Evolutionary conservation across 2,329 filamentous ascomycete species (phyloP).

Genomic region (Ophiostoma sp.): DNA sequence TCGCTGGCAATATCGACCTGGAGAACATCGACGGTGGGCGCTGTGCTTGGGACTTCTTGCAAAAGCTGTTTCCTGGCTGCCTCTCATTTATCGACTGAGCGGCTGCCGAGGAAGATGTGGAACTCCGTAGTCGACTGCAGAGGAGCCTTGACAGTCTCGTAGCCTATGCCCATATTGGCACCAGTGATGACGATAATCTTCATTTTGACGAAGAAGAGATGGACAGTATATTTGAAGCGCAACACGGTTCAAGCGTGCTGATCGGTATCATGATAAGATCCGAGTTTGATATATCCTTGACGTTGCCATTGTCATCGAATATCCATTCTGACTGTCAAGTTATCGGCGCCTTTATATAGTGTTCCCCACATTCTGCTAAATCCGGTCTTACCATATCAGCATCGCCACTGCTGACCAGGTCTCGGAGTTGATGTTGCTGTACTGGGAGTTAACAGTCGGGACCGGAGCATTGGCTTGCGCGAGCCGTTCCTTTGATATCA

Average conservation of each 20-base stretch:
- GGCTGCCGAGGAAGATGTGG: neutral
- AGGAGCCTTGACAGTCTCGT: neutral
- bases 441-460: neutral
- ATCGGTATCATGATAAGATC: too few relatives aligned
- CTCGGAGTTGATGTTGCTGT: neutral
- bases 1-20: too few relatives aligned
- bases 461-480: neutral
- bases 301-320: neutral
- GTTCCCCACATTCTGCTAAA: neutral
- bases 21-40: too few relatives aligned
- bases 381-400: neutral
- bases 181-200: neutral
- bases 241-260: too few relatives aligned
- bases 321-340: neutral
- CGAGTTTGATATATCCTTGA: neutral
- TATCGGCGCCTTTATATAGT: neutral
- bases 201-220: neutral
- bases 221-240: too few relatives aligned
- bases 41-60: too few relatives aligned
- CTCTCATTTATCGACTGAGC: neutral
- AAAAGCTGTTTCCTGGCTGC: too few relatives aligned
- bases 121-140: neutral
- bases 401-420: neutral
- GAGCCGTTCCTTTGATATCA: neutral
- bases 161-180: neutral